Evolutionary conservation across 768 basidiomycete species (phyloP), one percentile per base, ranked within the genome.

Genomic region (Suillus placidus): DNA sequence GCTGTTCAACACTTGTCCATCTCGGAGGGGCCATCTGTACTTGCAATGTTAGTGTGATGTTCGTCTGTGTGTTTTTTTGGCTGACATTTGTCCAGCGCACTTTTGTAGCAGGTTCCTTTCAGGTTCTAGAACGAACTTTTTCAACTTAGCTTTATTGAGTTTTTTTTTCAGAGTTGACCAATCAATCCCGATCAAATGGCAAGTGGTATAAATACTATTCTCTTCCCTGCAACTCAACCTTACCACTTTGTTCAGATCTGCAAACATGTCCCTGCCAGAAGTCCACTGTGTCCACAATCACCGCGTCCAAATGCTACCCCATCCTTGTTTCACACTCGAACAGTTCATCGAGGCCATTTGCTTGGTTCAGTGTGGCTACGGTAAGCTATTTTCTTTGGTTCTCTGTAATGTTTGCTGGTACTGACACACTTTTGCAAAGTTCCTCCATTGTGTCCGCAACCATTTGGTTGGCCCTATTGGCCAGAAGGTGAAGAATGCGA

Each of bases 91-190:
- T 45, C 45, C 45, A 45, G 45, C 8, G 8, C 4, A 3, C 45
- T 45, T 45, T 45, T 45, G 45, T 45, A 45, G 45, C 45, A n/a
- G 45, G 45, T 45, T 45, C 45, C 45, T 47, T 47, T 47, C 45
- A n/a, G 45, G 45, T 47, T n/a, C 20, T n/a, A 45, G 45, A 45
- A 45, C 8, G 8, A 45, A 45, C n/a, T n/a, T n/a, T 45, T 45
- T n/a, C 45, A 45, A 20, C 45, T 45, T 45, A 45, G 45, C 45
- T 9, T 45, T 45, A n/a, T 45, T 45, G 10, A n/a, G 45, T n/a
- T 45, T 45, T 45, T 45, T 45, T 45, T 45, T 45, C 45, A 45
- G 45, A 45, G 20, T 45, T 45, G 45, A 45, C 45, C n/a, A 45
- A 45, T n/a, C 45, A 45, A 47, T 47, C 3, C 45, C n/a, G 0